Evolutionary conservation across 1,139 yeast species (phyloP).

Genomic region (Kodamaea fungicola): DNA sequence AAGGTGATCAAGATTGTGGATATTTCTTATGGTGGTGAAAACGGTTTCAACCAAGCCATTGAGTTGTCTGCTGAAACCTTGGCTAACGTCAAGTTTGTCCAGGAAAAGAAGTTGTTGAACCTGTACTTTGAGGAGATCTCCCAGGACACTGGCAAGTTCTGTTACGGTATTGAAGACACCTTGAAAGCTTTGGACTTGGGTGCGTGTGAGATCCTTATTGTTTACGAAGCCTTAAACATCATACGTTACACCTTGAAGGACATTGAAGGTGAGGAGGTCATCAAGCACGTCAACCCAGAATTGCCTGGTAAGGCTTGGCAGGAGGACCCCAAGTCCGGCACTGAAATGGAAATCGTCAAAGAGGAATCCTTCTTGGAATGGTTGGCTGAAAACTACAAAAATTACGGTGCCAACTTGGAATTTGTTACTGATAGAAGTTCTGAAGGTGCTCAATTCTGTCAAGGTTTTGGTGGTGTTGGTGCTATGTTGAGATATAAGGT

Average conservation of each 20-base stretch:
- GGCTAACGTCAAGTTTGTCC: conserved; percentile 94
- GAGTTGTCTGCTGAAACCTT: conserved; percentile 95
- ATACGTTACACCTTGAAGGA: conserved; percentile 83
- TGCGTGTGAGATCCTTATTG: conserved; percentile 90
- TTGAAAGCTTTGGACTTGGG: conserved; percentile 94
- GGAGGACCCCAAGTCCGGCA: conserved; percentile 79
- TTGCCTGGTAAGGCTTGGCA: conserved; percentile 75
- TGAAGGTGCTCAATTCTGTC: conserved; percentile 97
- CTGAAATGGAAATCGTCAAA: conserved; percentile 80
- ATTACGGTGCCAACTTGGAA: conserved; percentile 91
- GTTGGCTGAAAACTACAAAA: conserved; percentile 95
- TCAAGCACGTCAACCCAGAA: conserved; percentile 70
- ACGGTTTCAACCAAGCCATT: conserved; percentile 98
- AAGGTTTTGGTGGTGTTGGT: conserved; percentile 98
- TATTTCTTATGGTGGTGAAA: conserved; percentile 97
- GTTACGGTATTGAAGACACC: conserved; percentile 96
- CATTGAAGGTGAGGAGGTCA: conserved; percentile 72
- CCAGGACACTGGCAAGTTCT: conserved; percentile 93
- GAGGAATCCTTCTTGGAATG: conserved; percentile 90
- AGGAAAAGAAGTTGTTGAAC: conserved; percentile 92
- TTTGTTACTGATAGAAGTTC: conserved; percentile 95
- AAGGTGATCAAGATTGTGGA: conserved; percentile 91
- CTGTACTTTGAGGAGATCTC: conserved; percentile 94
- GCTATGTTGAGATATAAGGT: conserved; percentile 94
- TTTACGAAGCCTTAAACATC: conserved; percentile 85